Percentiles rank a stretch among this genome's conserved stretches.
Conservation (phyloP, 257 asterid species). For the Solanum verrucosum region DNA sequence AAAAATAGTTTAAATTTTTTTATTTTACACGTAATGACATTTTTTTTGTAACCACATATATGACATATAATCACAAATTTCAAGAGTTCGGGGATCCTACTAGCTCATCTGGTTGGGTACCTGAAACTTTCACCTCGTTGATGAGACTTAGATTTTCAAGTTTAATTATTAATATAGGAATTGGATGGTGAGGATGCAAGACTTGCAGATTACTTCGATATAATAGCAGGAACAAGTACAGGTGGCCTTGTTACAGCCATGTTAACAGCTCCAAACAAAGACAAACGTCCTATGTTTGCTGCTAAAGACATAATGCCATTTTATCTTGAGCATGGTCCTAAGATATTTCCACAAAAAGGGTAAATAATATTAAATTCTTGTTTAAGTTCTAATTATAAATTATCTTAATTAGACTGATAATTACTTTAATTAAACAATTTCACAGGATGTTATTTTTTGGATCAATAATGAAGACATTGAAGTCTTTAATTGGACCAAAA, state of each 20-base stretch:
- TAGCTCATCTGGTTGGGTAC: background rate
- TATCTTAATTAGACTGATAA: background rate
- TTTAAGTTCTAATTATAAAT: background rate
- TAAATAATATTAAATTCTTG: background rate
- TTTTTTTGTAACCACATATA: background rate
- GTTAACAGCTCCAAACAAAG: constrained; percentile 44
- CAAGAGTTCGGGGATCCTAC: background rate
- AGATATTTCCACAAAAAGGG: constrained; percentile 23
- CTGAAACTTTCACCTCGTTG: background rate
- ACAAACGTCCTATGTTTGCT: constrained; percentile 37
- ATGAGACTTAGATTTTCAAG: no score
- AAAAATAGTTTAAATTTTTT: no score
- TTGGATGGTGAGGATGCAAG: constrained; percentile 48
- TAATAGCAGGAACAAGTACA: constrained; percentile 60
- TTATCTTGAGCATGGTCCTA: constrained; percentile 32
- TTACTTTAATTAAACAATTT: background rate
- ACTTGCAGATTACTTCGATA: constrained; percentile 53
- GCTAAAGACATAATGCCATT: constrained; percentile 47
- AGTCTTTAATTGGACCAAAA: constrained; percentile 20
- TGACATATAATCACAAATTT: background rate
- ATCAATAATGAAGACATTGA: background rate
- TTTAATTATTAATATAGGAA: constrained; percentile 1
- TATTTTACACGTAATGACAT: no score
- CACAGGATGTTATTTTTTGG: background rate
- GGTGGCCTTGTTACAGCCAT: constrained; percentile 59